phyloP scores from a whole-genome alignment of 345 rosid genomes.

The Litchi chinensis region DNA sequence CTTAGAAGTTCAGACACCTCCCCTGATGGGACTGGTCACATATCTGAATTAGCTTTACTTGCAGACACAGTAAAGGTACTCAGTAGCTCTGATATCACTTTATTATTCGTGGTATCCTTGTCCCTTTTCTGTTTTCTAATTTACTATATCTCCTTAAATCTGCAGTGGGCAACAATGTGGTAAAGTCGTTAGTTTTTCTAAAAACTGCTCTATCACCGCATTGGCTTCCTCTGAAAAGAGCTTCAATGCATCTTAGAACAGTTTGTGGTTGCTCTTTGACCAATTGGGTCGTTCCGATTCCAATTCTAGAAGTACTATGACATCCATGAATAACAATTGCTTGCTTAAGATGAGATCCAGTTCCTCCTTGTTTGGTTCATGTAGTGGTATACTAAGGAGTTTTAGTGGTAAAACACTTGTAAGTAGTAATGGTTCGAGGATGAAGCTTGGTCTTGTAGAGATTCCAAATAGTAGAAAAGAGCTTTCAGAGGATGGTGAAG shows the following conservation, averaged over 20 bases:
- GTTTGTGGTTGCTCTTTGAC: conserved; percentile 41
- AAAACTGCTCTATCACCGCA: conserved; percentile 37
- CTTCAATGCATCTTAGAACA: conserved; percentile 46
- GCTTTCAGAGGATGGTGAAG: no score
- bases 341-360: conserved; percentile 42
- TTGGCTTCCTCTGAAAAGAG: conserved; percentile 40
- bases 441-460: no score
- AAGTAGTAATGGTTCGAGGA: no score
- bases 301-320: conserved; percentile 45
- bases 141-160: conserved; percentile 26
- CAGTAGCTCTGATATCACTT: conserved; percentile 18
- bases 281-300: conserved; percentile 45
- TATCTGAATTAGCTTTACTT: conserved; percentile 42
- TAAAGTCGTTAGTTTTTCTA: conserved; percentile 42
- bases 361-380: conserved; percentile 56
- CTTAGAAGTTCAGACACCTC: no score
- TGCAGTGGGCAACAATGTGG: conserved; percentile 53
- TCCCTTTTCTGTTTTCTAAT: conserved; percentile 9
- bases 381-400: conserved; percentile 48
- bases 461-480: no score
- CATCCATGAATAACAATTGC: conserved; percentile 43
- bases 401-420: conserved; percentile 40
- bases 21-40: conserved; percentile 26
- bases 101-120: conserved; percentile 15
- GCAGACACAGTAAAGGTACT: conserved; percentile 55